These are phyloP conservation scores for Canavalia gladiata DNA, from an alignment of 306 rosid genomes.

Conservation along the genomic window DNA sequence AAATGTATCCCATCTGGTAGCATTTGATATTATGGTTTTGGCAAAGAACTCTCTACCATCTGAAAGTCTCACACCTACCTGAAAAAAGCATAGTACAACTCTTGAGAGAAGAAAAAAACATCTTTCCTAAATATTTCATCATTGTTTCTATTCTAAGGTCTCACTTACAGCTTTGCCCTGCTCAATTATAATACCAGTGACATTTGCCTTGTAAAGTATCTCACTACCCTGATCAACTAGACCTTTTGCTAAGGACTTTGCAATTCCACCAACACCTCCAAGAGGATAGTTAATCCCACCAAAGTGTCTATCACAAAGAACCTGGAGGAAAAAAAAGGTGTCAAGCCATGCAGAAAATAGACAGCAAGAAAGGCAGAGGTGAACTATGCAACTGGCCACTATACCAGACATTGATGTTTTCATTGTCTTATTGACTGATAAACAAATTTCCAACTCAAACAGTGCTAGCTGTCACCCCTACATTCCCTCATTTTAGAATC, in stretches of 20 bases:
- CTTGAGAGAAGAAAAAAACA: conserved; percentile 43
- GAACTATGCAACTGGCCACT: conserved; percentile 32
- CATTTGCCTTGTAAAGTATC: conserved; percentile 91
- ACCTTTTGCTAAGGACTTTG: conserved; percentile 90
- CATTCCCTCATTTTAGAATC: conserved; percentile 36
- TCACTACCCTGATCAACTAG: conserved; percentile 81
- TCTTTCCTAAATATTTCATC: conserved; percentile 35
- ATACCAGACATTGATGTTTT: conserved; percentile 11
- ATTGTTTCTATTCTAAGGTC: conserved; percentile 35
- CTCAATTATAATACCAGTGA: conserved; percentile 70
- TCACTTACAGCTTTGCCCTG: conserved; percentile 87
- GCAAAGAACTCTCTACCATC: conserved; percentile 85
- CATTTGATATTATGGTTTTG: conserved; percentile 92
- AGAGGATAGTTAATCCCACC: conserved; percentile 96
- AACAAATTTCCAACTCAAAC: conserved; percentile 27
- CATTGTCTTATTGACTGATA: conserved; percentile 18
- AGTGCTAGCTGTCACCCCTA: neutral
- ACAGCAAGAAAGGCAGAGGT: conserved; percentile 7
- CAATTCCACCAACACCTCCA: conserved; percentile 96
- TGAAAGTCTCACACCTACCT: conserved; percentile 92
- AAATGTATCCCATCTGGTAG: conserved; percentile 99
- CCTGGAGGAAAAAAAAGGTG: conserved; percentile 56
- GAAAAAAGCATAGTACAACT: conserved; percentile 46
- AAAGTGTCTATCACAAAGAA: conserved; percentile 93
- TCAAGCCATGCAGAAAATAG: conserved; percentile 33